A percentile compares a stretch with the other conserved stretches of the same genome.
Conservation (phyloP, 768 basidiomycete species). For the Pisolithus tinctorius region DNA sequence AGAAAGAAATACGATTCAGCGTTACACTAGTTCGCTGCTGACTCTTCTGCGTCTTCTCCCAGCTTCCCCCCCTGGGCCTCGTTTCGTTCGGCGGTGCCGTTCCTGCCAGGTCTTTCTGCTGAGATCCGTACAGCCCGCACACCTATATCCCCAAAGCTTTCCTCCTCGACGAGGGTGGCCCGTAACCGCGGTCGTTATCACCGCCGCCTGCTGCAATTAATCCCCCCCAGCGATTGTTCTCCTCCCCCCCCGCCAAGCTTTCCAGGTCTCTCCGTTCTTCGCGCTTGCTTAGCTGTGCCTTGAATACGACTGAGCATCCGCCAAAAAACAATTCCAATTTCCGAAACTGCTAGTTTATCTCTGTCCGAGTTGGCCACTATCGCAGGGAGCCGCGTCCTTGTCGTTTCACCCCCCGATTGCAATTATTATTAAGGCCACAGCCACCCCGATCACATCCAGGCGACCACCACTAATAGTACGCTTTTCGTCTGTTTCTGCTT, state of each 20-base stretch:
- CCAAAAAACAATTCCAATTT: no score
- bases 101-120: not conserved
- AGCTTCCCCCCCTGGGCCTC: conserved; percentile 4
- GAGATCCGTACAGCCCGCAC: not conserved
- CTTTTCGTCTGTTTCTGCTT: conserved; percentile 18
- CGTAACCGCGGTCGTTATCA: conserved; percentile 1
- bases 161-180: conserved; percentile 8
- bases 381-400: conserved; percentile 13
- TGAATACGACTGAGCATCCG: conserved; percentile 5
- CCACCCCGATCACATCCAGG: conserved; percentile 27
- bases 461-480: conserved; percentile 21
- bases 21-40: conserved; percentile 13
- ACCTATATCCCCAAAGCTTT: conserved; percentile 3
- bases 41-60: conserved; percentile 6
- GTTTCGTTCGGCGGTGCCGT: conserved; percentile 15
- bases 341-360: not conserved
- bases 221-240: not conserved
- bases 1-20: conserved; percentile 11
- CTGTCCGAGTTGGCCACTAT: conserved; percentile 4
- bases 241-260: not conserved
- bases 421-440: conserved; percentile 23
- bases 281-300: conserved; percentile 25
- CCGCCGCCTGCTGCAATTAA: conserved; percentile 3
- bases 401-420: conserved; percentile 18
- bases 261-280: conserved; percentile 8